Evolutionary conservation across 2,329 filamentous ascomycete genomes (phyloP).

Genomic region (Fusarium annulatum): DNA sequence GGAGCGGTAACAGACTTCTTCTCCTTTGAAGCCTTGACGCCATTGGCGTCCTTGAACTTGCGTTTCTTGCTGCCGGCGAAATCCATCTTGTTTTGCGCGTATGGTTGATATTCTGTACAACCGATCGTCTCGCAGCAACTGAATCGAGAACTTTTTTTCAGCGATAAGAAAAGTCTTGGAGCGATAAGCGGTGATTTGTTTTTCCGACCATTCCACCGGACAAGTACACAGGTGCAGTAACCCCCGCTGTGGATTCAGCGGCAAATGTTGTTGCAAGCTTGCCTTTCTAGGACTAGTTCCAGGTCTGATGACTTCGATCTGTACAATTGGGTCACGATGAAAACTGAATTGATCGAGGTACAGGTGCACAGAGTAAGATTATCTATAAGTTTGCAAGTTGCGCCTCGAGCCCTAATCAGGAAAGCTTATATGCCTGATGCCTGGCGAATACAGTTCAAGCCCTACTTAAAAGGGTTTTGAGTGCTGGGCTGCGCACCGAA

Average conservation of each 20-base stretch:
- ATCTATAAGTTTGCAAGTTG: background rate
- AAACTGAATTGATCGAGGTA: conserved; percentile 5
- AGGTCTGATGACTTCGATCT: background rate
- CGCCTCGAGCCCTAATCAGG: background rate
- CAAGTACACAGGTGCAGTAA: background rate
- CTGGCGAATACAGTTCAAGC: background rate
- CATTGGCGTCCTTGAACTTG: conserved; percentile 53
- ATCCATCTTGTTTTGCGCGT: conserved; percentile 48
- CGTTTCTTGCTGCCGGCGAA: conserved; percentile 57
- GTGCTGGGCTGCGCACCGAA: background rate
- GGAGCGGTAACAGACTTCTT: conserved; percentile 42
- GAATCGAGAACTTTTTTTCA: conserved; percentile 44
- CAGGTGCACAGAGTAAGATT: background rate
- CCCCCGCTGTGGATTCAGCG: conserved; percentile 38
- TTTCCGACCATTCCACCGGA: conserved; percentile 20
- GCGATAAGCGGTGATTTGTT: conserved; percentile 38
- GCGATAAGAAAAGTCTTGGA: conserved; percentile 40
- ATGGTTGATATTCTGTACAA: conserved; percentile 17
- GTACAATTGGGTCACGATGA: conserved; percentile 5
- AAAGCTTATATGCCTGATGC: background rate
- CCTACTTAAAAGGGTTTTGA: background rate
- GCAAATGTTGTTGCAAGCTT: conserved; percentile 34
- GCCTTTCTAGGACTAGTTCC: conserved; percentile 28
- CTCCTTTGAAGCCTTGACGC: conserved; percentile 41
- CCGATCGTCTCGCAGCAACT: conserved; percentile 22